Percentiles rank a stretch among this genome's conserved stretches.
phyloP scores from a whole-genome alignment of 2,329 filamentous ascomycete genomes.

The Dryadomyces quercivorus region DNA sequence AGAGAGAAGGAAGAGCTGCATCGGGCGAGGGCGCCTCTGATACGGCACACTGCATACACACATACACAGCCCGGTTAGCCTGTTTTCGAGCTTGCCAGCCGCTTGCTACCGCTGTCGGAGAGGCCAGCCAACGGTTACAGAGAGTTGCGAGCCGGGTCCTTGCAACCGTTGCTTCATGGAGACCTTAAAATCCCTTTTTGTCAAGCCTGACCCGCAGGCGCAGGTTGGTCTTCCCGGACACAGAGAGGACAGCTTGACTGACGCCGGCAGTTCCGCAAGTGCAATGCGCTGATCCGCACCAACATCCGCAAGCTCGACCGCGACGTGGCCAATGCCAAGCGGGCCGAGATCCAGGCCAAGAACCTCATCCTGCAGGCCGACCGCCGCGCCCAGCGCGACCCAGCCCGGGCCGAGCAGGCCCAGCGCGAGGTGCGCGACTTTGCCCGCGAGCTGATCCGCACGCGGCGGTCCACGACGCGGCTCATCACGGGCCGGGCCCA shows the following conservation, averaged over 20 bases:
- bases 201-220: constrained; percentile 81
- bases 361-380: constrained; percentile 74
- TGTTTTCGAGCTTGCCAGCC: too few relatives aligned
- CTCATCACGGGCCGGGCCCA: constrained; percentile 84
- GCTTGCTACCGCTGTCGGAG: too few relatives aligned
- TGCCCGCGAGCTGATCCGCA: constrained; percentile 73
- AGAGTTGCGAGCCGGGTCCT: too few relatives aligned
- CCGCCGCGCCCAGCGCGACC: constrained; percentile 68
- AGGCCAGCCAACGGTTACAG: too few relatives aligned
- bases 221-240: constrained; percentile 54
- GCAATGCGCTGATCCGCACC: constrained; percentile 75
- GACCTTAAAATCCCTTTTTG: constrained; percentile 73
- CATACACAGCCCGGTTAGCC: too few relatives aligned
- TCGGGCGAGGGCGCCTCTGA: too few relatives aligned
- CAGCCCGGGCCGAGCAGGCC: constrained; percentile 66
- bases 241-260: not conserved
- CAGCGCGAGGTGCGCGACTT: constrained; percentile 75
- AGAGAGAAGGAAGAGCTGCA: not conserved
- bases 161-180: constrained; percentile 51
- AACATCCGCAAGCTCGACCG: constrained; percentile 93
- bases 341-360: constrained; percentile 73
- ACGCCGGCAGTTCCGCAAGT: constrained; percentile 70
- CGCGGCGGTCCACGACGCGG: constrained; percentile 62
- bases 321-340: constrained; percentile 69
- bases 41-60: too few relatives aligned